Conservation (phyloP, 1,284 basidiomycete species). For the Singerocomus inundabilis region DNA sequence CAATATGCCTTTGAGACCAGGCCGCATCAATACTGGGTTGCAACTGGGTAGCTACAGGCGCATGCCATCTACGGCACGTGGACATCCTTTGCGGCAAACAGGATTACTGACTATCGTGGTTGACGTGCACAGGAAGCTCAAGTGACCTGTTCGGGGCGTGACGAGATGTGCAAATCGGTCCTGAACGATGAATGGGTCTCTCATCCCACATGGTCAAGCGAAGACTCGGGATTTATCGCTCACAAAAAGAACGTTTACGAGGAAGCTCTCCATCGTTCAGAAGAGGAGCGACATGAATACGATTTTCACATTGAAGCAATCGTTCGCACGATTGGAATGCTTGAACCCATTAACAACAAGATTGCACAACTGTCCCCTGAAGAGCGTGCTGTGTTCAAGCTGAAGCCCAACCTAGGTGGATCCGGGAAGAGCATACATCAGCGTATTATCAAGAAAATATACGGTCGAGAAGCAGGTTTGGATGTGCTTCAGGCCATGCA, state of each 20-base stretch:
- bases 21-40: conserved; percentile 56
- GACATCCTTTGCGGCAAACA: background rate
- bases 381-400: conserved; percentile 81
- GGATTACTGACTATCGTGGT: conserved; percentile 11
- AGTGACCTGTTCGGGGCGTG: conserved; percentile 89
- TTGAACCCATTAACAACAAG: conserved; percentile 92
- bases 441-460: conserved; percentile 96
- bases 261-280: conserved; percentile 94
- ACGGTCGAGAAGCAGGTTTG: conserved; percentile 83
- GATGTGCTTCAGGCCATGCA: conserved; percentile 93
- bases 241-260: conserved; percentile 97
- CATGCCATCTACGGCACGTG: conserved; percentile 72
- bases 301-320: conserved; percentile 99
- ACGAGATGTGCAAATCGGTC: conserved; percentile 96
- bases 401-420: conserved; percentile 90
- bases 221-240: conserved; percentile 87
- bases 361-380: conserved; percentile 81
- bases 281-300: conserved; percentile 98
- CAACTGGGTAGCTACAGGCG: conserved; percentile 87
- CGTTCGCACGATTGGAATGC: conserved; percentile 84
- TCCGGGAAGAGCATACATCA: conserved; percentile 92
- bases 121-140: conserved; percentile 66
- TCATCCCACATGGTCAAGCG: conserved; percentile 93
- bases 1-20: conserved; percentile 45
- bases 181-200: conserved; percentile 97